phyloP scores from a whole-genome alignment of 2,329 filamentous ascomycete species.

The Zasmidium citrigriseum region DNA sequence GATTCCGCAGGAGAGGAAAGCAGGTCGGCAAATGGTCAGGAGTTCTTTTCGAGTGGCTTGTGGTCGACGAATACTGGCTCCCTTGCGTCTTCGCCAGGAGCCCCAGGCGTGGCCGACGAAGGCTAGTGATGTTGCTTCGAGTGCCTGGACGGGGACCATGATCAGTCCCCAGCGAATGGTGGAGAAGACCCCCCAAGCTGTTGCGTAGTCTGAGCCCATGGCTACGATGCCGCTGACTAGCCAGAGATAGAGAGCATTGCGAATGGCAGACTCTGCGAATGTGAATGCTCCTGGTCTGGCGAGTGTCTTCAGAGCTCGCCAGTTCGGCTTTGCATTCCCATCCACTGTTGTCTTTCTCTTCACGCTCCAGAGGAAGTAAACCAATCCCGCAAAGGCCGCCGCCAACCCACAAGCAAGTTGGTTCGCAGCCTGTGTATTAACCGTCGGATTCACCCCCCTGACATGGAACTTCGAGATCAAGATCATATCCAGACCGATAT shows the following conservation, averaged over 20 bases:
- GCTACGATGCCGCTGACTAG: conserved; percentile 65
- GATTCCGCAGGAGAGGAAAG: conserved; percentile 54
- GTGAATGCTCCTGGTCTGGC: conserved; percentile 60
- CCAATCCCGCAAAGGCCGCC: conserved; percentile 57
- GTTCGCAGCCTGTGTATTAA: conserved; percentile 66
- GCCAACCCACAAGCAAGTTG: conserved; percentile 62
- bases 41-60: conserved; percentile 20
- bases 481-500: conserved; percentile 67
- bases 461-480: conserved; percentile 68
- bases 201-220: conserved; percentile 66
- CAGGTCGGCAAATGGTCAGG: conserved; percentile 51
- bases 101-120: conserved; percentile 72
- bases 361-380: conserved; percentile 59
- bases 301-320: conserved; percentile 53
- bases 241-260: conserved; percentile 73
- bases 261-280: conserved; percentile 64
- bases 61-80: conserved; percentile 24
- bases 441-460: conserved; percentile 52
- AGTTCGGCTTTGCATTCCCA: conserved; percentile 35
- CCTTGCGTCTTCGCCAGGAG: conserved; percentile 43
- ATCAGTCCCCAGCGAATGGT: conserved; percentile 73
- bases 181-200: conserved; percentile 72
- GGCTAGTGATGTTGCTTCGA: conserved; percentile 65
- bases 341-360: conserved; percentile 15
- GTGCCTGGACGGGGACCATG: conserved; percentile 70